These are phyloP conservation scores for Sporopachydermia quercuum DNA, from an alignment of 805 yeast genomes.

Conservation along the genomic window DNA sequence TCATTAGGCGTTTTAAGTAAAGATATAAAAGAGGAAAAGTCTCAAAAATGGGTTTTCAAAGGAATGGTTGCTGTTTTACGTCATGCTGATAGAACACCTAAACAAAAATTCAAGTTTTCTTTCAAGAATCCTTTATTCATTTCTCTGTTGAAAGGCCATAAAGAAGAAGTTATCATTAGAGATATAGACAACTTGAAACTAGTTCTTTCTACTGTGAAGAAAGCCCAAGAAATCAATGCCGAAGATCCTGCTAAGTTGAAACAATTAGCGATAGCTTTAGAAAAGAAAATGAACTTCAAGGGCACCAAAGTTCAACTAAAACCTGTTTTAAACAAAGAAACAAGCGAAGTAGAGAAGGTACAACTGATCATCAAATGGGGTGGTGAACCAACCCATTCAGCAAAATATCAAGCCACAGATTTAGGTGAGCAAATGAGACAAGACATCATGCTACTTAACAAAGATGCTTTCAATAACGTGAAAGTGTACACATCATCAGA, in stretches of 20 bases:
- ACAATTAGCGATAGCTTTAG: constrained; percentile 70
- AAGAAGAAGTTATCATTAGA: constrained; percentile 89
- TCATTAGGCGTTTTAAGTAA: constrained; percentile 21
- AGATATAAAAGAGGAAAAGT: constrained; percentile 37
- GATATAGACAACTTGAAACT: constrained; percentile 75
- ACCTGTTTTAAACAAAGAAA: constrained; percentile 57
- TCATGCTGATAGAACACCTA: constrained; percentile 98
- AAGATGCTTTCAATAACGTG: constrained; percentile 72
- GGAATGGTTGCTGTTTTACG: constrained; percentile 84
- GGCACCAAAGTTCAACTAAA: constrained; percentile 95
- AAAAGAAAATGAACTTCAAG: constrained; percentile 77
- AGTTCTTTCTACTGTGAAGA: constrained; percentile 69
- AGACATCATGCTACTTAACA: constrained; percentile 74
- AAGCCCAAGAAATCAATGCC: constrained; percentile 63
- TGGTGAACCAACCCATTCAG: constrained; percentile 98
- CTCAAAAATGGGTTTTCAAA: constrained; percentile 93
- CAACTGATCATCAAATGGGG: constrained; percentile 98
- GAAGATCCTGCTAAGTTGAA: constrained; percentile 71
- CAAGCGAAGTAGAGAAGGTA: constrained; percentile 69
- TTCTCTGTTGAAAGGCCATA: constrained; percentile 81
- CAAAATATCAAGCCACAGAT: constrained; percentile 85
- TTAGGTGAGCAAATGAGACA: constrained; percentile 93
- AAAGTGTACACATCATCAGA: constrained; percentile 85
- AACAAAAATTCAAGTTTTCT: constrained; percentile 92
- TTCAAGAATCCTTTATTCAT: constrained; percentile 79